A percentile compares a stretch with the other conserved stretches of the same genome.
These are phyloP conservation scores for Xerophyta viscosa DNA, from an alignment of 106 monocot species.

Conservation along the genomic window DNA sequence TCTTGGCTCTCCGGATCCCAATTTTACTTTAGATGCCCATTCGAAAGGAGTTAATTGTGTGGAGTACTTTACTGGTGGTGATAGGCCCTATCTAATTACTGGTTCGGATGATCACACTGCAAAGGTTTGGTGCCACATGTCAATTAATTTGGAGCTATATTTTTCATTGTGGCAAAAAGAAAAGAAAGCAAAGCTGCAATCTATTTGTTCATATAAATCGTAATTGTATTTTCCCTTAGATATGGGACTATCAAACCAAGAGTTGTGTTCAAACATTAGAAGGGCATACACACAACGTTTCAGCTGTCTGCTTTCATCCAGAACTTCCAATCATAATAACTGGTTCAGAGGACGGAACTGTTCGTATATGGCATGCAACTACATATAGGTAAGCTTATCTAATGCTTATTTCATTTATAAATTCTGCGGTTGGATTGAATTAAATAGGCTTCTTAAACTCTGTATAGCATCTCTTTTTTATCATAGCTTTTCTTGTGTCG, in stretches of 20 bases:
- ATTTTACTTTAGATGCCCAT: conserved; percentile 97
- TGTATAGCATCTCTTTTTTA: too few relatives aligned
- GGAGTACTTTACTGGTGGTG: conserved; percentile 96
- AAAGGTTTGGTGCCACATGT: conserved; percentile 42
- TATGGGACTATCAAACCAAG: conserved; percentile 99
- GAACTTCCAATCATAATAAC: conserved; percentile 98
- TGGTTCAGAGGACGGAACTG: conserved; percentile 95
- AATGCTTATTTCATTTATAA: too few relatives aligned
- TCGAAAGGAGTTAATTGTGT: conserved; percentile 92
- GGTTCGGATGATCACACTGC: conserved; percentile 98
- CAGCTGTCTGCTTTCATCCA: conserved; percentile 95
- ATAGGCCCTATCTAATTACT: conserved; percentile 88
- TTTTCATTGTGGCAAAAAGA: too few relatives aligned
- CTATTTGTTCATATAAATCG: too few relatives aligned
- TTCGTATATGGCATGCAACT: conserved; percentile 94
- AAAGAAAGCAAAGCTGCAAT: too few relatives aligned
- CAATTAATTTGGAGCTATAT: conserved; percentile 2
- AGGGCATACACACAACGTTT: conserved; percentile 95
- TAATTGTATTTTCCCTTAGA: too few relatives aligned
- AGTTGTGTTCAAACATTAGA: conserved; percentile 95
- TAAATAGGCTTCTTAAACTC: too few relatives aligned
- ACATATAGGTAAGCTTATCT: conserved; percentile 59
- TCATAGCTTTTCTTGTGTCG: too few relatives aligned
- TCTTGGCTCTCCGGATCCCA: conserved; percentile 95
- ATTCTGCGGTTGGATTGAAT: too few relatives aligned